Evolutionary conservation across 345 rosid genomes (phyloP).

Genomic region (Clausena lansium): DNA sequence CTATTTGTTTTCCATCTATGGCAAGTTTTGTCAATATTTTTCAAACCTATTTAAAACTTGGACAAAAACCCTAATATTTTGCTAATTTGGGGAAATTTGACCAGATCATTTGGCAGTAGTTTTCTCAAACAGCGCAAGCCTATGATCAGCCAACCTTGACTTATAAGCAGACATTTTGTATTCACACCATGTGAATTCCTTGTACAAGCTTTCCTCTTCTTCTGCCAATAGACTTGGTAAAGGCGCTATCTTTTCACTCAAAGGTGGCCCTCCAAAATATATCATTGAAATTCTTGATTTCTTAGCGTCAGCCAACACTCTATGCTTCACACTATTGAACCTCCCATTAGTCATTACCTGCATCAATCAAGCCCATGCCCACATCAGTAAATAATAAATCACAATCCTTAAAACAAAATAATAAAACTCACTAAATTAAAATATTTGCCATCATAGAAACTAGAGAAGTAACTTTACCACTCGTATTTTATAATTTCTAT

Average conservation of each 20-base stretch:
- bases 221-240: conserved; percentile 43
- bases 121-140: conserved; percentile 73
- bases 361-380: conserved; percentile 9
- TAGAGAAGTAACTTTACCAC: background rate
- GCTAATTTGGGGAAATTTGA: conserved; percentile 20
- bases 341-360: conserved; percentile 94
- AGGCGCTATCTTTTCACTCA: conserved; percentile 58
- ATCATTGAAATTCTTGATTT: conserved; percentile 85
- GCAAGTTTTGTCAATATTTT: conserved; percentile 23
- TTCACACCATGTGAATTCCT: conserved; percentile 84
- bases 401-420: background rate
- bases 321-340: conserved; percentile 82
- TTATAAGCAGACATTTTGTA: conserved; percentile 75
- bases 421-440: background rate
- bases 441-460: background rate
- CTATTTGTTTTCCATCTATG: conserved; percentile 33
- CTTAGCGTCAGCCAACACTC: conserved; percentile 61
- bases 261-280: conserved; percentile 80
- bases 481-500: background rate
- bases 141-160: conserved; percentile 70
- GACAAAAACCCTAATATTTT: conserved; percentile 22
- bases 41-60: conserved; percentile 1
- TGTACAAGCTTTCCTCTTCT: conserved; percentile 66
- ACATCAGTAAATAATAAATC: background rate
- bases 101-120: conserved; percentile 4